Evolutionary conservation across 2,329 filamentous ascomycete species (phyloP).

Genomic region (Colletotrichum somersetense): DNA sequence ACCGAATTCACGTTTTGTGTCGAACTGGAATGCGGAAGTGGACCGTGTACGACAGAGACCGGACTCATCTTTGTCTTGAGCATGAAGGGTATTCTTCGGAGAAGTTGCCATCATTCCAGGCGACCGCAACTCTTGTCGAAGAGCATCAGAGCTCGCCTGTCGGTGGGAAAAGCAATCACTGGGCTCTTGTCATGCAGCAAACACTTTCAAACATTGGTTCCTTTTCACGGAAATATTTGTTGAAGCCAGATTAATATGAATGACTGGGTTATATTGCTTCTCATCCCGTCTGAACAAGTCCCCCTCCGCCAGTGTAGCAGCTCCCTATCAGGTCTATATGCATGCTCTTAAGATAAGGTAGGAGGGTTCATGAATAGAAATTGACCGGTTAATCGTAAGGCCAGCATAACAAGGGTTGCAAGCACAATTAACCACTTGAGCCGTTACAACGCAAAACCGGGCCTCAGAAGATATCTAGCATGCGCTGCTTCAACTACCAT

Average conservation of each 20-base stretch:
- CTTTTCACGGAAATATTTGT: too few species aligned
- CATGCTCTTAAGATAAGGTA: not conserved
- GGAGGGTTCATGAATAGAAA: not conserved
- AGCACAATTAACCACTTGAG: not conserved
- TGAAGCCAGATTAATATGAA: not conserved
- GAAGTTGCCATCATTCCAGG: not conserved
- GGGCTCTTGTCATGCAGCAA: not conserved
- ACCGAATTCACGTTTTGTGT: not conserved
- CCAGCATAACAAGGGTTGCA: accelerated
- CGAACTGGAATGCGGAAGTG: not conserved
- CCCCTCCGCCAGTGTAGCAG: not conserved
- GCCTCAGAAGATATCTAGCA: not conserved
- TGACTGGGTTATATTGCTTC: not conserved
- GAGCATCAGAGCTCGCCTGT: not conserved
- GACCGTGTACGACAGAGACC: too few species aligned
- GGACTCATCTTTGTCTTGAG: too few species aligned
- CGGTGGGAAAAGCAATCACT: not conserved
- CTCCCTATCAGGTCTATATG: not conserved
- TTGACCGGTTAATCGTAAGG: not conserved
- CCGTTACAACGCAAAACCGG: too few species aligned
- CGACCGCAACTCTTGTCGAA: not conserved
- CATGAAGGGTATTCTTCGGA: not conserved
- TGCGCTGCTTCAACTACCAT: too few species aligned
- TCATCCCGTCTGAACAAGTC: not conserved
- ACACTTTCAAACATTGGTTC: not conserved